A percentile compares a stretch with the other conserved stretches of the same genome.
phyloP scores from a whole-genome alignment of 805 yeast species.

The Wickerhamomyces queroliae region DNA sequence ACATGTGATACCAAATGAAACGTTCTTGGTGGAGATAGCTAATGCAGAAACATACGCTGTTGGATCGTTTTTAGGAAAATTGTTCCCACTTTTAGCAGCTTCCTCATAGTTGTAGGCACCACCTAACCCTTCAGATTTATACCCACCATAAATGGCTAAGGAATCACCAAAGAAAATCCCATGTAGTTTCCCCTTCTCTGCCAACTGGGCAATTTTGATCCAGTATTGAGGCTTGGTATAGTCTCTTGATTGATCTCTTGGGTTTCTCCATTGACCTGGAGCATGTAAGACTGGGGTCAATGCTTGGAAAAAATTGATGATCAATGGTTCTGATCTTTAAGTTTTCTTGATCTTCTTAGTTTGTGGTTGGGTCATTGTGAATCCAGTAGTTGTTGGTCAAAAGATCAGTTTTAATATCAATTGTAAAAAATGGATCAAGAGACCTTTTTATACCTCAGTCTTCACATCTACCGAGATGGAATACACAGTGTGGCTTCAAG shows the following conservation, averaged over 20 bases:
- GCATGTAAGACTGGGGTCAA: conserved; percentile 9
- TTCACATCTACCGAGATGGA: too few species aligned
- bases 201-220: conserved; percentile 27
- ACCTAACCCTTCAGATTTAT: conserved; percentile 13
- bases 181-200: conserved; percentile 30
- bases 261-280: conserved; percentile 13
- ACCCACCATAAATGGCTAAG: conserved; percentile 31
- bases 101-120: conserved; percentile 28
- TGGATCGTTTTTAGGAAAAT: conserved; percentile 27
- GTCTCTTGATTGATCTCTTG: conserved; percentile 3
- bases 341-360: not conserved
- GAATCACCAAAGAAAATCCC: conserved; percentile 31
- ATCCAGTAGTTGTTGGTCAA: conserved; percentile 17
- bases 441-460: too few species aligned
- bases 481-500: too few species aligned
- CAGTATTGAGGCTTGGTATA: conserved; percentile 23
- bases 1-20: conserved; percentile 34
- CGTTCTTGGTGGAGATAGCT: conserved; percentile 33
- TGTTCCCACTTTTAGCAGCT: conserved; percentile 22
- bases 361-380: not conserved
- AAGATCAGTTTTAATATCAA: conserved; percentile 6
- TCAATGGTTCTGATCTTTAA: not conserved
- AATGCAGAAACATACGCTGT: conserved; percentile 27
- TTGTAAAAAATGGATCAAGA: too few species aligned
- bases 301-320: conserved; percentile 3